Evolutionary conservation across 768 basidiomycete genomes (phyloP).

Genomic region (Hemileccinum impolitum): DNA sequence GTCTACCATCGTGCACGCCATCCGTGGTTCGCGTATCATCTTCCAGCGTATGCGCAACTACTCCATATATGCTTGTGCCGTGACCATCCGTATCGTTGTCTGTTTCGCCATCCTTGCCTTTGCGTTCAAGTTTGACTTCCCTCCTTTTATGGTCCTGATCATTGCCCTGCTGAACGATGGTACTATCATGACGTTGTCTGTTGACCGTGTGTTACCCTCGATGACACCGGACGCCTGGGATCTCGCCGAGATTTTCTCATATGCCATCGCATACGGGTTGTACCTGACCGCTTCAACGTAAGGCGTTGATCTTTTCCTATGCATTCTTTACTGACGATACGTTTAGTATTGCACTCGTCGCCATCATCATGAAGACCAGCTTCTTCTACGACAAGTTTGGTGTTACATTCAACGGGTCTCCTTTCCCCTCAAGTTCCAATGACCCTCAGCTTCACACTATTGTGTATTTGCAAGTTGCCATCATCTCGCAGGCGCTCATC

Average conservation of each 20-base stretch:
- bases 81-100: conserved; percentile 98
- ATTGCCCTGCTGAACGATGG: conserved; percentile 97
- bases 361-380: conserved; percentile 78
- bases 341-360: conserved; percentile 69
- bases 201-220: conserved; percentile 94
- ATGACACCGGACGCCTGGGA: conserved; percentile 95
- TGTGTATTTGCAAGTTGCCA: conserved; percentile 94
- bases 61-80: conserved; percentile 94
- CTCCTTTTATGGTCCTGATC: conserved; percentile 99
- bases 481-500: conserved; percentile 98
- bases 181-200: conserved; percentile 97
- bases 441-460: conserved; percentile 83
- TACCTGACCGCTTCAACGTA: conserved; percentile 92
- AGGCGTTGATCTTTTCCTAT: conserved; percentile 27
- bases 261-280: conserved; percentile 92
- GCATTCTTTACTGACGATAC: conserved; percentile 7
- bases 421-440: conserved; percentile 38
- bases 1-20: conserved; percentile 98
- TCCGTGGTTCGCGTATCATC: conserved; percentile 96
- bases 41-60: conserved; percentile 99
- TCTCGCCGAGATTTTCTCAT: conserved; percentile 92
- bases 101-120: conserved; percentile 96
- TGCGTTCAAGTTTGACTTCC: conserved; percentile 97
- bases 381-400: conserved; percentile 91
- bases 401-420: conserved; percentile 47